Conservation (phyloP, 345 rosid genomes). For the Camelina neglecta region DNA sequence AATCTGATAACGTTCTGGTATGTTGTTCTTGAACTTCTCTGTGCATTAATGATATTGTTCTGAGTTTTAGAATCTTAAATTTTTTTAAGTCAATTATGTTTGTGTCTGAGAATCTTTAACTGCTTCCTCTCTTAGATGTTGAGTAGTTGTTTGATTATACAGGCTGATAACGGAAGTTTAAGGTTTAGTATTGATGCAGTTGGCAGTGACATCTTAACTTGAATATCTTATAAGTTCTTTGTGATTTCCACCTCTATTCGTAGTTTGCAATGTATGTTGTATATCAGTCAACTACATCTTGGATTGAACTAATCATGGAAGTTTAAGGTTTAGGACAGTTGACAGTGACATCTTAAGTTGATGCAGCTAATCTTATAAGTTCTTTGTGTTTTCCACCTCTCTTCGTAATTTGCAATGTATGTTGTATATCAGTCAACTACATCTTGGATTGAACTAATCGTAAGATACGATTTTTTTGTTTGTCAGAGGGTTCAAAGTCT, state of each 20-base stretch:
- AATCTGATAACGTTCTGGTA: constrained; percentile 70
- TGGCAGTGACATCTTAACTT: too few relatives aligned
- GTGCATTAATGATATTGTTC: background rate
- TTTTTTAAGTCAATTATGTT: background rate
- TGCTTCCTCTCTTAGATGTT: constrained; percentile 9
- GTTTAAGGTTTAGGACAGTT: background rate
- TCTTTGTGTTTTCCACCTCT: background rate
- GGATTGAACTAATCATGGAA: constrained; percentile 34
- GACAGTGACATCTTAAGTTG: constrained; percentile 6
- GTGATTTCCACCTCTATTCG: background rate
- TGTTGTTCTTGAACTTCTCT: constrained; percentile 38
- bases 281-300: background rate
- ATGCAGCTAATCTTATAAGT: constrained; percentile 8
- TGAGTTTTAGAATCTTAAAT: too few relatives aligned
- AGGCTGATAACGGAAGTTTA: background rate
- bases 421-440: background rate
- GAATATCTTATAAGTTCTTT: background rate
- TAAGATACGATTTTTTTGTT: constrained; percentile 24
- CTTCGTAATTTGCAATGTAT: background rate
- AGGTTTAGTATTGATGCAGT: constrained; percentile 7
- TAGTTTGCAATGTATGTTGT: background rate
- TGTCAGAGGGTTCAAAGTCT: constrained; percentile 77
- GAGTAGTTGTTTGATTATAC: background rate
- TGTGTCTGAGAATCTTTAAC: constrained; percentile 10
- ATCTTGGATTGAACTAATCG: constrained; percentile 37